Percentiles rank a stretch among this genome's conserved stretches.
These are phyloP conservation scores for Colletotrichum plurivorum DNA, from an alignment of 2,329 filamentous ascomycete genomes.

Conservation along the genomic window DNA sequence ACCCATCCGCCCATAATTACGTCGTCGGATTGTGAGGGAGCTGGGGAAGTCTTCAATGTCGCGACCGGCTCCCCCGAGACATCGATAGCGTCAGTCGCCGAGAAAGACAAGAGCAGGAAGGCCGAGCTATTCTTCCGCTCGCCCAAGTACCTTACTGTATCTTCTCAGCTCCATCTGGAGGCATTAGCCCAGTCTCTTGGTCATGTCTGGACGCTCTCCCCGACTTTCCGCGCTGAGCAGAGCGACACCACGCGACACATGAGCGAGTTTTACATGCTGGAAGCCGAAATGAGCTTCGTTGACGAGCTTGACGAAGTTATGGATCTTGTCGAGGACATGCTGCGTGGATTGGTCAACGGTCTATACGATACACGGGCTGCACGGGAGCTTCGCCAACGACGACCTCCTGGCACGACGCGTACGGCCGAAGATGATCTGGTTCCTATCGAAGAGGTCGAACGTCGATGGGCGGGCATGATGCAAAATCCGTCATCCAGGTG, in stretches of 20 bases:
- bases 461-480: conserved; percentile 81
- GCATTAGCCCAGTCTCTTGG: conserved; percentile 89
- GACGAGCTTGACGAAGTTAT: conserved; percentile 80
- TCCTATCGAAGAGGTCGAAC: conserved; percentile 66
- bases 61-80: conserved; percentile 54
- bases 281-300: conserved; percentile 88
- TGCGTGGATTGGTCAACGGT: conserved; percentile 66
- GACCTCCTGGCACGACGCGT: conserved; percentile 38
- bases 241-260: conserved; percentile 95
- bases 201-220: conserved; percentile 93
- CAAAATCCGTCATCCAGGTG: conserved; percentile 64
- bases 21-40: conserved; percentile 96
- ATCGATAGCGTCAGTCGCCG: conserved; percentile 46
- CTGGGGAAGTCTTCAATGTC: conserved; percentile 91
- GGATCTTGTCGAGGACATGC: conserved; percentile 83
- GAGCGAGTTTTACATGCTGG: conserved; percentile 99
- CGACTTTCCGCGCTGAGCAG: conserved; percentile 92
- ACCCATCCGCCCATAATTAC: conserved; percentile 95
- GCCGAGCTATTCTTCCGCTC: conserved; percentile 80
- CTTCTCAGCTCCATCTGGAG: conserved; percentile 93
- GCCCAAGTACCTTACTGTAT: conserved; percentile 96
- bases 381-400: conserved; percentile 56
- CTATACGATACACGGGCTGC: conserved; percentile 59
- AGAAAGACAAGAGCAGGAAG: conserved; percentile 54
- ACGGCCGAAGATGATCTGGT: conserved; percentile 54